Evolutionary conservation across 1,284 basidiomycete genomes (phyloP), one percentile per base, ranked within the genome.

Genomic region (Heterobasidion irregulare): DNA sequence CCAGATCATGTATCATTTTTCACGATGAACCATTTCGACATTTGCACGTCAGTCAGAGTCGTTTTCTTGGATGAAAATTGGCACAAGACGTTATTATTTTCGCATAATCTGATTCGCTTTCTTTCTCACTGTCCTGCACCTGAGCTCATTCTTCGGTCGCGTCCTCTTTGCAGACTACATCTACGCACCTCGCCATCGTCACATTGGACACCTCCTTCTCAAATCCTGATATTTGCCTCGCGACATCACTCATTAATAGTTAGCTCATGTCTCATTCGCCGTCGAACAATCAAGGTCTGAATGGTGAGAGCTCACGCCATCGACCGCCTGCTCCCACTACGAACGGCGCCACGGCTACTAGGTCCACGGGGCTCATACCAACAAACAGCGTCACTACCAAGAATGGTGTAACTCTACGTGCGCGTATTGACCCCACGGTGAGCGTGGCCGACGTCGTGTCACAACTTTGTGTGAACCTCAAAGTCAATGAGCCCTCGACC

Each of bases 311-410:
- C 47, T 48, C 50, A 26, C 50, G 47, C 18, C 47, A 26, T 26
- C 26, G 38, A n/a, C 38, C 50, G 18, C 55, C 33, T 43, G 44
- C 43, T 18, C 52, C 62, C 12, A 59, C 70, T 12, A 61, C 68
- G 44, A 82, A 79, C 65, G 77, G 75, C 50, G 57, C 70, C 18
- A 52, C 63, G 53, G 8, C 68, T 65, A 51, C 59, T 62, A 62
- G 70, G 71, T 59, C 73, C 71, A 58, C 64, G 68, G 58, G 64
- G 54, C 74, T 90, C 32, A 79, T 90, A 2, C 89, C 89, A 10
- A 92, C 89, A 7, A 92, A 92, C 69, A 86, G 77, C 56, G 88
- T 92, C 52, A 83, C 85, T 4, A 89, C 85, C 15, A 84, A 85
- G 12, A 80, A 77, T 57, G 83, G 88, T 32, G 86, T 86, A 36